Evolutionary conservation across 805 yeast species (phyloP).

Genomic region (Monosporozyma aquatica): DNA sequence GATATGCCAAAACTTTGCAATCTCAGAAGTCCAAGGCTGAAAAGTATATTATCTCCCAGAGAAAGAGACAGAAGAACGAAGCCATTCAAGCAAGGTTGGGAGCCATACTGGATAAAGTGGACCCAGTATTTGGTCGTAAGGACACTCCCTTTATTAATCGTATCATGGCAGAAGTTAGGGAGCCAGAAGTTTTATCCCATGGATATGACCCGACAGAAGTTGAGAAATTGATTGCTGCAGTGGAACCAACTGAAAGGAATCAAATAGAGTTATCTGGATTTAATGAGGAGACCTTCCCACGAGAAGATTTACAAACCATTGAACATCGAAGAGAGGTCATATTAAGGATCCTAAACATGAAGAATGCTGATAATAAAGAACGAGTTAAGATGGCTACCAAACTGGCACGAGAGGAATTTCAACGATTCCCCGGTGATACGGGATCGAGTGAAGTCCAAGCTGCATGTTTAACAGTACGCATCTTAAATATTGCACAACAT

Average conservation of each 20-base stretch:
- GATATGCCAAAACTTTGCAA: neutral
- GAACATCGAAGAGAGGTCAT: slow-evolving; percentile 59
- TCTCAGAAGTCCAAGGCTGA: slow-evolving; percentile 18
- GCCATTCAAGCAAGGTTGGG: slow-evolving; percentile 27
- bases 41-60: slow-evolving; percentile 28
- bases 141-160: slow-evolving; percentile 60
- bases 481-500: slow-evolving; percentile 70
- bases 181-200: slow-evolving; percentile 53
- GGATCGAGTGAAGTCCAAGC: slow-evolving; percentile 96
- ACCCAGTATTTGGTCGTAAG: slow-evolving; percentile 76
- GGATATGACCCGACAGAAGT: slow-evolving; percentile 56
- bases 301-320: slow-evolving; percentile 32
- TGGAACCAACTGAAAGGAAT: slow-evolving; percentile 24
- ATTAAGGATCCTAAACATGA: slow-evolving; percentile 61
- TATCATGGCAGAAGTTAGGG: slow-evolving; percentile 54
- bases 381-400: slow-evolving; percentile 47
- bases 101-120: slow-evolving; percentile 38
- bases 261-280: slow-evolving; percentile 20
- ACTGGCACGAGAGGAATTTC: slow-evolving; percentile 71
- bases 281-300: slow-evolving; percentile 16
- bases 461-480: slow-evolving; percentile 74
- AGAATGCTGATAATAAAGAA: slow-evolving; percentile 57
- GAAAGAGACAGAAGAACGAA: slow-evolving; percentile 28
- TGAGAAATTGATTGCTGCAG: slow-evolving; percentile 64
- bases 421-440: slow-evolving; percentile 79